These are phyloP conservation scores for Plantago coronopus DNA, from an alignment of 305 asterid genomes.

Conservation along the genomic window DNA sequence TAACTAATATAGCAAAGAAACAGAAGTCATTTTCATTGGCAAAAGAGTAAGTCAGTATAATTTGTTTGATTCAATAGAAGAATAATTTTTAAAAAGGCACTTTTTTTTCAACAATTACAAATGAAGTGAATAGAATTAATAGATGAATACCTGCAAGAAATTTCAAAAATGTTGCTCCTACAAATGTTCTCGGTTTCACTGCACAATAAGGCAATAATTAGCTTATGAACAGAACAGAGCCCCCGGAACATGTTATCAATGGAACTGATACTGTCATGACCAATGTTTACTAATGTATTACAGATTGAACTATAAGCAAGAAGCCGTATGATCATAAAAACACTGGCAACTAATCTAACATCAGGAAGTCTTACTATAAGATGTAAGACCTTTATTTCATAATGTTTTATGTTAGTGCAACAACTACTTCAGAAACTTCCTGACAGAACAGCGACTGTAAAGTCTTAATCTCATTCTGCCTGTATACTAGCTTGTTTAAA, in stretches of 20 bases:
- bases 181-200: constrained; percentile 87
- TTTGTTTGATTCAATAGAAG: not conserved
- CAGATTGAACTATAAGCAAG: not conserved
- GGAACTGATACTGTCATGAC: not conserved
- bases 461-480: not conserved
- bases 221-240: constrained; percentile 7
- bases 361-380: no score
- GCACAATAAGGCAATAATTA: constrained; percentile 33
- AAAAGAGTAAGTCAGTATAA: not conserved
- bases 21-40: no score
- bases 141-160: constrained; percentile 69
- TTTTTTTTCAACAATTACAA: constrained; percentile 4
- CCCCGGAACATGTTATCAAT: not conserved
- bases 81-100: not conserved
- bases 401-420: not conserved
- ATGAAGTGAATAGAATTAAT: constrained; percentile 17
- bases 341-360: no score
- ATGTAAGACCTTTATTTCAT: no score
- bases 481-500: not conserved
- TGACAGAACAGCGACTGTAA: not conserved
- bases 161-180: constrained; percentile 93
- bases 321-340: no score
- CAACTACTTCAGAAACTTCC: not conserved
- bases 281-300: no score
- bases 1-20: not conserved